phyloP scores from a whole-genome alignment of 2,329 filamentous ascomycete species.

The Fusarium sp. region DNA sequence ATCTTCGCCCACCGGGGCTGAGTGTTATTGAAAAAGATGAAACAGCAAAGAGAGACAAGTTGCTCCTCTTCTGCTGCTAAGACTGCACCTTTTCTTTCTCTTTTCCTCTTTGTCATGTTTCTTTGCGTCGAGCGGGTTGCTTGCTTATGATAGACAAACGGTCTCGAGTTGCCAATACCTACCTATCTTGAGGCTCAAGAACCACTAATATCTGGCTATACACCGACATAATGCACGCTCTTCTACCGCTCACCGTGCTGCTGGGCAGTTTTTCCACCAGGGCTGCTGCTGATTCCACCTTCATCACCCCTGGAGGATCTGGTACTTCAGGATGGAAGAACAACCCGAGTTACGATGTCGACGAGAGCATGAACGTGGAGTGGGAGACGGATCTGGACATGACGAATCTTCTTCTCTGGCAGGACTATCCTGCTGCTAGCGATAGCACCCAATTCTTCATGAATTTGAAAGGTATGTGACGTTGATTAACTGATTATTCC shows the following conservation, averaged over 20 bases:
- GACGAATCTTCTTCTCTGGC: conserved; percentile 42
- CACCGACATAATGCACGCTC: conserved; percentile 12
- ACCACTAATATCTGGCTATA: neutral
- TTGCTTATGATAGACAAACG: neutral
- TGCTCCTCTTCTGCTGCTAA: no score
- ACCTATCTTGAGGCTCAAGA: neutral
- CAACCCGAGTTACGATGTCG: conserved; percentile 41
- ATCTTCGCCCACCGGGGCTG: conserved; percentile 30
- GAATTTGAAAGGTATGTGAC: neutral
- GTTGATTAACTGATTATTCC: no score
- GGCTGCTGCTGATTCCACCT: conserved; percentile 16
- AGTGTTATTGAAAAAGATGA: conserved; percentile 13
- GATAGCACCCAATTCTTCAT: conserved; percentile 21
- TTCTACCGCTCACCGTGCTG: conserved; percentile 20
- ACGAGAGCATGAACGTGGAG: conserved; percentile 43
- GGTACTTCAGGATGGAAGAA: conserved; percentile 39
- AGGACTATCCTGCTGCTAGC: conserved; percentile 37
- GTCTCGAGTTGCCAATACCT: neutral
- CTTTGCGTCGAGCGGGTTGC: neutral
- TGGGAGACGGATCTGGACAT: conserved; percentile 39
- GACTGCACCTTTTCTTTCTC: neutral
- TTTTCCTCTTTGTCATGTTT: neutral
- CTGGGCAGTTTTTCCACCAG: conserved; percentile 14
- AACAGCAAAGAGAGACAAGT: conserved; percentile 5
- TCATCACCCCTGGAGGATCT: conserved; percentile 35